A percentile compares a stretch with the other conserved stretches of the same genome.
Evolutionary conservation across 1,139 yeast species (phyloP).

Genomic region (Yamadazyma dendronema): DNA sequence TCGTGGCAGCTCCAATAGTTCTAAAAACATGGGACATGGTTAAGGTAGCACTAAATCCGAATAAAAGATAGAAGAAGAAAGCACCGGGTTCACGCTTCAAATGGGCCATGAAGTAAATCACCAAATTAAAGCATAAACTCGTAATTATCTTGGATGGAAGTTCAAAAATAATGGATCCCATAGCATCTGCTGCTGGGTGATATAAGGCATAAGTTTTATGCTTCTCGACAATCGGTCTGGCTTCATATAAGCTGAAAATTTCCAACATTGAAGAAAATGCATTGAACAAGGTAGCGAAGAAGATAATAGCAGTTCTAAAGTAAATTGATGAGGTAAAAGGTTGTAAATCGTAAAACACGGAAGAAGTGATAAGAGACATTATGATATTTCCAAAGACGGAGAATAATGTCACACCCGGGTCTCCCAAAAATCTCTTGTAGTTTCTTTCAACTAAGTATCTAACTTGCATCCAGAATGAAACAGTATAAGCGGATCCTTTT

Average conservation of each 20-base stretch:
- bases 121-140: conserved; percentile 42
- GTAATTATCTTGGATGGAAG: conserved; percentile 51
- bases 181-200: conserved; percentile 62
- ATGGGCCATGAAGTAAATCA: conserved; percentile 55
- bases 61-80: conserved; percentile 51
- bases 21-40: conserved; percentile 60
- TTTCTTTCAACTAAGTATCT: conserved; percentile 27
- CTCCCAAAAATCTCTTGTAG: conserved; percentile 26
- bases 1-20: conserved; percentile 56
- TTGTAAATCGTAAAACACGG: conserved; percentile 53
- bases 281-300: conserved; percentile 56
- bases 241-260: conserved; percentile 53
- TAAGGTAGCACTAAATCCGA: conserved; percentile 42
- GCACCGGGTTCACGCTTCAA: conserved; percentile 56
- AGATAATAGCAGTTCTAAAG: conserved; percentile 56
- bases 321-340: conserved; percentile 51
- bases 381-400: conserved; percentile 25
- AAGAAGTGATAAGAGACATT: conserved; percentile 38
- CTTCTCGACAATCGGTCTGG: conserved; percentile 59
- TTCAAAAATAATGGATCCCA: conserved; percentile 55
- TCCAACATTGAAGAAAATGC: conserved; percentile 59
- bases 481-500: conserved; percentile 31
- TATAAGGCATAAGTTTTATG: conserved; percentile 53
- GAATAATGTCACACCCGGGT: conserved; percentile 29
- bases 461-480: conserved; percentile 34